Base-by-base conservation (phyloP, 1,284 basidiomycete species). In the Laetiporus sulphureus region DNA sequence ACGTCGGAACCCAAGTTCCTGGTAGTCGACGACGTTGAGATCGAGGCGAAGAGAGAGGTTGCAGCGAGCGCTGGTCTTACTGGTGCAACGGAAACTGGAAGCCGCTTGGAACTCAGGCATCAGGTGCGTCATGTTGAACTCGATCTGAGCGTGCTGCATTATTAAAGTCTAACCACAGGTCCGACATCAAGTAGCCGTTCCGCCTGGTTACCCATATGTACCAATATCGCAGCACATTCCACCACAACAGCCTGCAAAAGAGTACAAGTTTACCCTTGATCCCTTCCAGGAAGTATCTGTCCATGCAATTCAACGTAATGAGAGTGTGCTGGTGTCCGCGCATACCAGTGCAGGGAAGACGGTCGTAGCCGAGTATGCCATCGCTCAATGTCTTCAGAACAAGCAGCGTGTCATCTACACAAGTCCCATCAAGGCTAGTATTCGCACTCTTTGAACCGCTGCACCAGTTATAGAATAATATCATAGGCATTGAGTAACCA, bases 301-400 rank as follows among this genome's bases (percentile, higher is more conserved):
- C 13, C 78, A 88, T 51, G 94, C 91, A 40, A 99, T 99, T 45
- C 92, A 99, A 64, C 75, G 96, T 24, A 94, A 94, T 62, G 96
- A 99, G 68, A 93, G 88, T 56, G 96, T 99, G 3, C 74, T 99
- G 36, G 96, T 99, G 1, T 97, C 94, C n/a, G 95, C 95, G 0
- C 95, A 99, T 67, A 99, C 95, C 1, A 94, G 90, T 64, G 95
- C 95, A 13, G 95, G 95, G 54, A 98, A 99, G 68, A 98, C 95
- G 2, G 94, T 98, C 42, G 95, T 99, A 41, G 96, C 96, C 41
- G 96, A 99, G 68, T 99, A 98, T 64, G 96, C 96, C 32, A 99
- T 99, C 59, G 96, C 96, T 0, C 92, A 95, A 58, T 95, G 90
- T 71, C 70, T 99, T 52, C 79, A 80, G 61, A 79, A 85, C 58